Evolutionary conservation across 2,329 filamentous ascomycete species (phyloP), one percentile per base, ranked within the genome.

Genomic region (Fusarium sp.): DNA sequence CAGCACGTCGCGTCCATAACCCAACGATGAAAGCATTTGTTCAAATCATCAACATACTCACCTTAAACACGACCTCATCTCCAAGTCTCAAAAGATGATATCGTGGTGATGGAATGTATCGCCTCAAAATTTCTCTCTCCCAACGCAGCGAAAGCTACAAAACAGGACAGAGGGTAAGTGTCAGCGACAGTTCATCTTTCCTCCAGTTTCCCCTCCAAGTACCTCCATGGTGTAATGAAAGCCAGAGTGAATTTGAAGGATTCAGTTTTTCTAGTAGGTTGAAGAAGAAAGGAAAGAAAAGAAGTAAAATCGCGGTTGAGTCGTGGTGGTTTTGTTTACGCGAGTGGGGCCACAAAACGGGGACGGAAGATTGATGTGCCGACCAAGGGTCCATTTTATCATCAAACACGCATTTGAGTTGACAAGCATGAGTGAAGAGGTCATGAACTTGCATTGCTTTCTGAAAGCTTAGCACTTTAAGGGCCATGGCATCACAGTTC

Each of bases 241-340:
- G 80, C 83, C 85, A 87, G 88, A 91, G 89, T 91, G 89, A 91
- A 92, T 91, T 87, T 86, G 87, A 83, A 85, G 84, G 84, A 85
- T 83, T 58, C 72, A 75, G 69, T 75, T 78, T 80, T 81, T 81
- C 80, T 81, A 81, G 80, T 81, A 81, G 80, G 78, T 81, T 81
- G 63, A 74, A 76, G 70, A 74, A 73, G 74, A 76, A 75, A 74
- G 60, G 59, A 73, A 76, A 73, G 69, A 68, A 69, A 70, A 48
- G 28, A n/a, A 59, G 6, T 50, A 68, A 70, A 53, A 43, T 7
- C 6, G 44, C 39, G 55, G 55, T 33, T n/a, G 24, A 26, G 7
- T 54, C 43, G 20, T 51, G 31, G 26, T 65, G 65, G 54, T 75
- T 66, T 72, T 67, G 58, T 66, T 45, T 57, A 50, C 24, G 38